These are phyloP conservation scores for Jatropha podagrica DNA, from an alignment of 441 rosid species.

Conservation along the genomic window DNA sequence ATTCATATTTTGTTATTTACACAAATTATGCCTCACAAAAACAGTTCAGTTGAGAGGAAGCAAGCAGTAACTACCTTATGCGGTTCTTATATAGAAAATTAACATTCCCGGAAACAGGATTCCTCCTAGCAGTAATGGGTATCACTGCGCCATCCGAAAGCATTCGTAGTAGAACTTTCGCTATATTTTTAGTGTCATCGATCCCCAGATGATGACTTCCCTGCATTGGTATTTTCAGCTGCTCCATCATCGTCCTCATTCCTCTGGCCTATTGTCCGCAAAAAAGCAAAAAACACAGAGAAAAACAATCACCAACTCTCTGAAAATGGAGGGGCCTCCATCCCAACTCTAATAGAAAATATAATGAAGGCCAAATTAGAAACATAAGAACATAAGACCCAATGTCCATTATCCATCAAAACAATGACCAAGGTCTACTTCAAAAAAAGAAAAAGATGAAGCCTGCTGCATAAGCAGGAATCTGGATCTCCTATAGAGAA, in stretches of 20 bases:
- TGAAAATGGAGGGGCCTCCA: not conserved
- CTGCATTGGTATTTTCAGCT: slow-evolving; percentile 52
- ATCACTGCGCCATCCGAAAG: slow-evolving; percentile 70
- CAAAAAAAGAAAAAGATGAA: not conserved
- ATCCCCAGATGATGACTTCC: slow-evolving; percentile 96
- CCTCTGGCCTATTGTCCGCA: slow-evolving; percentile 70
- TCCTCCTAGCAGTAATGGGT: slow-evolving; percentile 73
- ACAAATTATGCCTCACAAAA: not conserved
- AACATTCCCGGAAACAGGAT: slow-evolving; percentile 42
- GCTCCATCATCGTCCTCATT: slow-evolving; percentile 90
- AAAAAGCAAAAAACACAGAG: slow-evolving; percentile 8
- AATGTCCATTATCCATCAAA: not conserved
- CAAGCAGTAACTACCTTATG: slow-evolving; percentile 21
- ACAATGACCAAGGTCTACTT: not conserved
- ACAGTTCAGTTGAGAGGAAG: not conserved
- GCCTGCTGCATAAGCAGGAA: not conserved
- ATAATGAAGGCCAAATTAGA: not conserved
- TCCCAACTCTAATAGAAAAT: not conserved
- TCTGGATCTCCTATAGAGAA: not conserved
- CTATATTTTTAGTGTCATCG: slow-evolving; percentile 84
- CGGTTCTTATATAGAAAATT: slow-evolving; percentile 61
- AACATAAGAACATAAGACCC: slow-evolving; percentile 4
- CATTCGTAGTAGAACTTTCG: slow-evolving; percentile 78
- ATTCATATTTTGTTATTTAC: not conserved
- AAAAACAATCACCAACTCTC: not conserved